These are phyloP conservation scores for Stevia rebaudiana DNA, from an alignment of 140 eudicot genomes.

Conservation along the genomic window DNA sequence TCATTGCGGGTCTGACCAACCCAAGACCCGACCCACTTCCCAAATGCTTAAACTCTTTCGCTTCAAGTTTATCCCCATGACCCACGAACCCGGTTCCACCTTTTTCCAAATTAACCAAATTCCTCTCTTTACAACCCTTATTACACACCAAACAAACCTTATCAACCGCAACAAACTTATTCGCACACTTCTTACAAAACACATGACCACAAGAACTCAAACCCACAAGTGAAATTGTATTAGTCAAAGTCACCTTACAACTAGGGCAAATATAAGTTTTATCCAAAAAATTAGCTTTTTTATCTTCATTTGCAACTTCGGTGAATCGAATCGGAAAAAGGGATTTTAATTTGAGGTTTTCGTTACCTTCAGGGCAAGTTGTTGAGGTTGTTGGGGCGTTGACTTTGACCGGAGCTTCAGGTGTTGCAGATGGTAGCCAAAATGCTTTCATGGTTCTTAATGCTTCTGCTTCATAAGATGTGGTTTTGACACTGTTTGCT, in stretches of 20 bases:
- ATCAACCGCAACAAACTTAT: conserved; percentile 74
- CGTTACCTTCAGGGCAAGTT: conserved; percentile 83
- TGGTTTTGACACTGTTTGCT: conserved; percentile 88
- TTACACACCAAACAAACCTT: conserved; percentile 90
- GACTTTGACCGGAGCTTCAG: conserved; percentile 78
- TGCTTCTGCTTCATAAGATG: conserved; percentile 93
- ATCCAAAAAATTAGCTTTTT: conserved; percentile 40
- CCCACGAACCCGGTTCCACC: conserved; percentile 94
- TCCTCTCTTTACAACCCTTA: conserved; percentile 72
- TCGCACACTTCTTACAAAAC: conserved; percentile 86
- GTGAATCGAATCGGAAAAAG: conserved; percentile 67
- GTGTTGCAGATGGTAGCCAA: conserved; percentile 97
- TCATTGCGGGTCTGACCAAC: conserved; percentile 82
- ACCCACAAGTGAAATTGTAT: conserved; percentile 65
- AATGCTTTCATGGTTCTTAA: conserved; percentile 94
- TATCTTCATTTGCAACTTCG: conserved; percentile 54
- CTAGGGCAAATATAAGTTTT: conserved; percentile 72
- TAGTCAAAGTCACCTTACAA: conserved; percentile 84
- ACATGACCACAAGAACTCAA: conserved; percentile 88
- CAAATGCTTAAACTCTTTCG: conserved; percentile 82
- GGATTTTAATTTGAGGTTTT: conserved; percentile 74
- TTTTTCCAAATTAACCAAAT: conserved; percentile 56
- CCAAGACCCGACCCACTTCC: conserved; percentile 98
- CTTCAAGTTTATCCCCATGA: conserved; percentile 85
- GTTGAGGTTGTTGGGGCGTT: conserved; percentile 74